Conservation (phyloP, 805 yeast genomes). For the Lachancea kluyveri region DNA sequence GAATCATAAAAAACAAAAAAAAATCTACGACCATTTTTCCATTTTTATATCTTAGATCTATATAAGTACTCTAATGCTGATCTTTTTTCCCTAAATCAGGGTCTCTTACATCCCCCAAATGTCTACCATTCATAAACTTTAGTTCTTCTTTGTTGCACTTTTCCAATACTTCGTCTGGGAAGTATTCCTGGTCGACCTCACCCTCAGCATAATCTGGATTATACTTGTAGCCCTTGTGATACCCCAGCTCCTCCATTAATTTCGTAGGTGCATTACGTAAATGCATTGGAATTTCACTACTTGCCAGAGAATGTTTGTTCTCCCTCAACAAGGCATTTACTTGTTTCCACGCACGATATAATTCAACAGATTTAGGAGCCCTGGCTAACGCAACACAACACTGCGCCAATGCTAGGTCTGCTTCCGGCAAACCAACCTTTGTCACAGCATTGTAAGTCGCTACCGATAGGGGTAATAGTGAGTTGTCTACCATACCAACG, state of each 20-base stretch:
- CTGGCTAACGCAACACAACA: slow-evolving; percentile 86
- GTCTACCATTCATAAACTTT: slow-evolving; percentile 45
- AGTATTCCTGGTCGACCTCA: slow-evolving; percentile 61
- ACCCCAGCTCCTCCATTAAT: slow-evolving; percentile 84
- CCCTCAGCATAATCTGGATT: slow-evolving; percentile 79
- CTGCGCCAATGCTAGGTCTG: slow-evolving; percentile 82
- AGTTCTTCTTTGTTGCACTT: slow-evolving; percentile 29
- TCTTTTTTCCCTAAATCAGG: slow-evolving; percentile 36
- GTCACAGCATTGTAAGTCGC: slow-evolving; percentile 83
- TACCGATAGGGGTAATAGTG: slow-evolving; percentile 79
- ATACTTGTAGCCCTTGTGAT: slow-evolving; percentile 79
- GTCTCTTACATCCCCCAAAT: slow-evolving; percentile 46
- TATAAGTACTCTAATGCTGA: no score
- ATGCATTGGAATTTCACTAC: slow-evolving; percentile 62
- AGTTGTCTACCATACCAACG: slow-evolving; percentile 77
- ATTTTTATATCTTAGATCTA: no score
- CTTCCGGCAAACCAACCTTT: slow-evolving; percentile 92
- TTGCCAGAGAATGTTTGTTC: slow-evolving; percentile 43
- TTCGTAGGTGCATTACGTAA: slow-evolving; percentile 91
- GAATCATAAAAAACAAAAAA: no score
- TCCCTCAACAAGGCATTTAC: slow-evolving; percentile 54
- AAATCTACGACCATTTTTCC: no score
- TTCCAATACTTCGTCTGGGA: slow-evolving; percentile 53
- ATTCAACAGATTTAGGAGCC: slow-evolving; percentile 80
- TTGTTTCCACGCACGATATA: slow-evolving; percentile 71